phyloP scores from a whole-genome alignment of 768 basidiomycete genomes.

The Glaciozyma martinii region DNA sequence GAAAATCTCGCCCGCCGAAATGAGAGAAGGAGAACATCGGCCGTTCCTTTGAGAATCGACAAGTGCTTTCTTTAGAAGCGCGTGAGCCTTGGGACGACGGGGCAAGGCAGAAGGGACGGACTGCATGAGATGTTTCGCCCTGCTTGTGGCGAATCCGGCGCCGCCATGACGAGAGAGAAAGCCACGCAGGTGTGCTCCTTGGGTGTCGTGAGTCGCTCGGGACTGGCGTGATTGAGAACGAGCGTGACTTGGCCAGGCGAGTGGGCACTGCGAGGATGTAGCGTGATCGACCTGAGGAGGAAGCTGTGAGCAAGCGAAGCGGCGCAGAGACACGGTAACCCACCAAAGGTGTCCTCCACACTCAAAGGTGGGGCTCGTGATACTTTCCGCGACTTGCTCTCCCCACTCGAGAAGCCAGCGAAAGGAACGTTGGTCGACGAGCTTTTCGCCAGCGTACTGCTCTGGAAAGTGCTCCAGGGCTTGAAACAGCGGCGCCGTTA shows the following conservation, averaged over 20 bases:
- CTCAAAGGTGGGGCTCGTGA: neutral
- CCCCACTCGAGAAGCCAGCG: neutral
- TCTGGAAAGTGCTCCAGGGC: neutral
- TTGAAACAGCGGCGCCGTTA: neutral
- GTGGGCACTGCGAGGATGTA: neutral
- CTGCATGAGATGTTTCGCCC: too few species aligned
- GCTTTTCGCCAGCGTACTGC: neutral
- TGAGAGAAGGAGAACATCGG: too few species aligned
- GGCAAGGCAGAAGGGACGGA: too few species aligned
- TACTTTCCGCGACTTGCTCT: neutral
- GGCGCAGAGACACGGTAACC: neutral
- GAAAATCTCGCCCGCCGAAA: too few species aligned
- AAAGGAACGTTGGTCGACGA: too few species aligned
- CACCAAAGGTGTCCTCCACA: neutral
- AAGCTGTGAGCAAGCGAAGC: neutral
- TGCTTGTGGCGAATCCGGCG: too few species aligned
- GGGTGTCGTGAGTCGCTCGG: neutral
- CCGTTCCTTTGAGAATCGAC: too few species aligned
- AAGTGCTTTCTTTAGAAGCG: too few species aligned
- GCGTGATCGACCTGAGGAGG: neutral
- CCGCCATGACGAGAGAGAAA: neutral
- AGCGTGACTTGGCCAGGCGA: neutral
- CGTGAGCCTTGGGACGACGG: too few species aligned
- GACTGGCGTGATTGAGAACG: neutral
- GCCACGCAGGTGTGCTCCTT: neutral